Evolutionary conservation across 257 asterid genomes (phyloP).

Genomic region (Gentiana dahurica): DNA sequence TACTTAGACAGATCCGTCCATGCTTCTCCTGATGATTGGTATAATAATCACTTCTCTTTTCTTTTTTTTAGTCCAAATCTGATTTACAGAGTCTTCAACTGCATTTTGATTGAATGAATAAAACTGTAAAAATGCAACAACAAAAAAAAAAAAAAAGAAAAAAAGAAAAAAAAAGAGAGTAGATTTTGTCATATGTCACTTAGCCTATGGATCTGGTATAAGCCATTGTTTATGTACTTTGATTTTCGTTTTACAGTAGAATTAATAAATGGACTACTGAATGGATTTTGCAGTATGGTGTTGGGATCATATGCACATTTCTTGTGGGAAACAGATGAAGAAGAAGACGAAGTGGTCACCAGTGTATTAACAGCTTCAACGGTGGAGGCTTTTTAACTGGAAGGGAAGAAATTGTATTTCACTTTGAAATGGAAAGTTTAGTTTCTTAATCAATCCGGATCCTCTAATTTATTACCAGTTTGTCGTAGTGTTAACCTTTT

Average conservation of each 20-base stretch:
- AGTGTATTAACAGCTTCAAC: neutral
- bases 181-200: no score
- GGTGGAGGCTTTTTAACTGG: constrained; percentile 15
- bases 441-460: neutral
- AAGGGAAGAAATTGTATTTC: neutral
- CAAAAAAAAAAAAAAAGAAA: no score
- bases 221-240: no score
- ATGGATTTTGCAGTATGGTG: constrained; percentile 30
- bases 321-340: constrained; percentile 61
- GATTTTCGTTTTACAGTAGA: neutral
- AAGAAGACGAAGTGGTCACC: constrained; percentile 15
- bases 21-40: constrained; percentile 62
- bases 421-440: neutral
- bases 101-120: no score
- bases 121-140: no score
- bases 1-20: constrained; percentile 60
- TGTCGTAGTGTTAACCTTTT: no score
- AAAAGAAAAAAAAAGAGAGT: no score
- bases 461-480: neutral
- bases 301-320: constrained; percentile 68
- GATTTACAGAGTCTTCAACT: no score
- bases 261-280: neutral
- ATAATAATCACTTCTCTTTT: neutral
- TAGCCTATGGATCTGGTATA: no score
- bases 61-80: neutral